Base-by-base conservation (phyloP, 1,284 basidiomycete species). In the Pseudozyma pruni region DNA sequence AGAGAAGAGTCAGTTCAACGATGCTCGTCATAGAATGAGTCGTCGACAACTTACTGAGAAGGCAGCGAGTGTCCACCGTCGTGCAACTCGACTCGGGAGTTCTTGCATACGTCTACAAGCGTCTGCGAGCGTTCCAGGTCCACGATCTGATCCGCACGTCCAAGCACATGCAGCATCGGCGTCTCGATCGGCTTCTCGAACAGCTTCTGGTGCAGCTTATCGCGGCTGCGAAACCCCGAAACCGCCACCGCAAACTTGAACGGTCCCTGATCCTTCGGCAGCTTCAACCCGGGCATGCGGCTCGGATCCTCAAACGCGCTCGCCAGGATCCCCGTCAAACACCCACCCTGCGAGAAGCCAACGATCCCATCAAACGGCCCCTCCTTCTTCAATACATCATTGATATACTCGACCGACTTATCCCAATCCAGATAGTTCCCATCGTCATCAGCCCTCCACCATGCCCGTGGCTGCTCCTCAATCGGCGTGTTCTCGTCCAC, bases 351-450 rank as follows among this genome's bases (percentile, higher is more conserved):
- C 27, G 70, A 74, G 47, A 81, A 82, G 25, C 80, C 80, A 6
- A 78, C 59, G 7, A 82, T 72, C 3, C 68, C 80, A 42, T 82
- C 79, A 57, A 81, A 80, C 5, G 80, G 80, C 11, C 79, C 79
- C 23, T 73, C 75, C 27, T 66, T 60, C 27, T 59, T 50, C 20
- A 66, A 60, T 11, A 77, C 42, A 10, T 68, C 57, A 45, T 71
- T 74, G 42, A 82, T 61, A 42, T 74, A 79, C 20, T 51, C 52
- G 16, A 77, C 66, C 45, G 76, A 67, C 40, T 68, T 61, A 32
- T 70, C 72, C 75, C 76, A 78, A 19, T 70, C 73, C 1, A 55
- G 41, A 43, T 81, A 81, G n/a, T 55, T 70, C 22, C 70, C 62
- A 14, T 66, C 67, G 38, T 75, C 72, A 39, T 70, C 67, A 10